Evolutionary conservation across 1,284 basidiomycete species (phyloP).

Genomic region (Thelephora terrestris): DNA sequence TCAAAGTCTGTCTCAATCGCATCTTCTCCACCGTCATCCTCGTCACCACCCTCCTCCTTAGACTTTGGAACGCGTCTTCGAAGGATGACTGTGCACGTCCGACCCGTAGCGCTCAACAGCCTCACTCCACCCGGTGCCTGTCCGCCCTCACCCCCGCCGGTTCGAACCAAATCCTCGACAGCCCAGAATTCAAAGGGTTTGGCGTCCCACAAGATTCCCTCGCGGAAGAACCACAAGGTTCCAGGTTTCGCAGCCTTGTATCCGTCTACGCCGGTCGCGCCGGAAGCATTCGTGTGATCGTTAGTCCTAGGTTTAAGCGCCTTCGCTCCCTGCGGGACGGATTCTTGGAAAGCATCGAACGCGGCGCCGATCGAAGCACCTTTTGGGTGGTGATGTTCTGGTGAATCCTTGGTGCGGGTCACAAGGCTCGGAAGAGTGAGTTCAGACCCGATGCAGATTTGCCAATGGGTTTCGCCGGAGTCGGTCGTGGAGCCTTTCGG

Average conservation of each 20-base stretch:
- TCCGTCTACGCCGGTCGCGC: conserved; percentile 52
- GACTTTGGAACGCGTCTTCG: conserved; percentile 28
- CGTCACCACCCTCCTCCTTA: conserved; percentile 19
- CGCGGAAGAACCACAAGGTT: conserved; percentile 58
- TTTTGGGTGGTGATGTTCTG: conserved; percentile 29
- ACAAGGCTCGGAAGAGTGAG: conserved; percentile 33
- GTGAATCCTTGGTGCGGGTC: conserved; percentile 27
- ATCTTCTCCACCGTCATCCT: conserved; percentile 25
- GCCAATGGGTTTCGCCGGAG: conserved; percentile 23
- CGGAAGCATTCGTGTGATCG: conserved; percentile 45
- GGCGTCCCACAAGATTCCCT: conserved; percentile 62
- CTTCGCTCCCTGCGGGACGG: conserved; percentile 30
- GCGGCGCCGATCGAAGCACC: conserved; percentile 31
- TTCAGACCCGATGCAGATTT: conserved; percentile 58
- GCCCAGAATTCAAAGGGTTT: conserved; percentile 70
- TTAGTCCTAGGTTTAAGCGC: conserved; percentile 38
- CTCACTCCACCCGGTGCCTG: conserved; percentile 41
- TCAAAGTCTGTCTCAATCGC: conserved; percentile 55
- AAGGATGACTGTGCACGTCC: conserved; percentile 54
- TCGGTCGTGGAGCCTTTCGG: conserved; percentile 16
- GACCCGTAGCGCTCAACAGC: conserved; percentile 52
- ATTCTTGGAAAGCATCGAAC: conserved; percentile 35
- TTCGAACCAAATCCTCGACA: conserved; percentile 39
- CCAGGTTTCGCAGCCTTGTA: conserved; percentile 61
- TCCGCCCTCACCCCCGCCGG: conserved; percentile 10